Conservation (phyloP, 1,284 basidiomycete genomes). For the Singerocomus inundabilis region DNA sequence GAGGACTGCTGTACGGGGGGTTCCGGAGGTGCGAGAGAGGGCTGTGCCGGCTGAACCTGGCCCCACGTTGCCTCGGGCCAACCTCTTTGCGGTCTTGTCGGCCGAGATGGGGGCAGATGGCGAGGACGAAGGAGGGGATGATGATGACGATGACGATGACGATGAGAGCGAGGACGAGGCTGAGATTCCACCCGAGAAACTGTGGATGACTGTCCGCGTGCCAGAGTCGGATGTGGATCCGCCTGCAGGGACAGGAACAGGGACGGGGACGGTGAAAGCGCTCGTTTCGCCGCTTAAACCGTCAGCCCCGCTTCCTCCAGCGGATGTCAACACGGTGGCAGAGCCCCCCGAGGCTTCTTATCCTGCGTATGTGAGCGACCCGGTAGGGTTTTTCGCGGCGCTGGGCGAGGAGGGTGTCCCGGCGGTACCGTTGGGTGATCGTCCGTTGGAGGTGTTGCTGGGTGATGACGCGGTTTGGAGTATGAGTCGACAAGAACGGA, state of each 20-base stretch:
- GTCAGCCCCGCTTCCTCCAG: background rate
- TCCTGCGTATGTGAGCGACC: conserved; percentile 16
- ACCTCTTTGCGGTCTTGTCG: conserved; percentile 17
- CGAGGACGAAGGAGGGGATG: conserved; percentile 17
- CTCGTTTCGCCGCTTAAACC: background rate
- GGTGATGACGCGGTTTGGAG: conserved; percentile 41
- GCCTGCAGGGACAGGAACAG: no score
- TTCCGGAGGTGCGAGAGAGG: no score
- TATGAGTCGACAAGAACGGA: conserved; percentile 43
- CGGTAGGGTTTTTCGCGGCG: conserved; percentile 35
- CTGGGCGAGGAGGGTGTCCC: conserved; percentile 36
- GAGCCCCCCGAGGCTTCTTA: background rate
- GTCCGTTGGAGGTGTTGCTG: conserved; percentile 39
- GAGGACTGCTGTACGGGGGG: no score
- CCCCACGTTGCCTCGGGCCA: conserved; percentile 10
- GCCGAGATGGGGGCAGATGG: conserved; percentile 6
- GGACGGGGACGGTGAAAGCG: conserved; percentile 1
- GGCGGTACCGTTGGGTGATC: conserved; percentile 33
- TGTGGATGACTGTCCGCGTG: conserved; percentile 26
- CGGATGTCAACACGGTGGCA: background rate
- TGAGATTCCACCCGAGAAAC: conserved; percentile 27
- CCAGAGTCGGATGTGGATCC: conserved; percentile 5
- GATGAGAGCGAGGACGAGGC: conserved; percentile 12
- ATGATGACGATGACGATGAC: no score
- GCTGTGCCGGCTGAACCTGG: background rate